Evolutionary conservation across 495 filamentous ascomycete genomes (phyloP).

Genomic region (Achaetomiella virescens): DNA sequence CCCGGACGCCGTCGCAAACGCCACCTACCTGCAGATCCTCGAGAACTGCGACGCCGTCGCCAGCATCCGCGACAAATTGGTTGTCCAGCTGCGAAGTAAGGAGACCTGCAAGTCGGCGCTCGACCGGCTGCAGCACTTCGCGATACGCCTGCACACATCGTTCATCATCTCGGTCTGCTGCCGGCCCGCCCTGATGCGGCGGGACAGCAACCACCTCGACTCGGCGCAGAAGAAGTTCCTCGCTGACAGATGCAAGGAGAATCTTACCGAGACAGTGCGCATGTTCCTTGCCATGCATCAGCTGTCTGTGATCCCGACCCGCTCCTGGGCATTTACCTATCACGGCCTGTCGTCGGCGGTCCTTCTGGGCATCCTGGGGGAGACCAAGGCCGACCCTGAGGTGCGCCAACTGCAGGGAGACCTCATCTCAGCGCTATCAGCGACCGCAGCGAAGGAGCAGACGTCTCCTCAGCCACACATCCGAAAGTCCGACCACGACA

Average conservation of each 20-base stretch:
- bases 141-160: constrained; percentile 48
- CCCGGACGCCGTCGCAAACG: constrained; percentile 41
- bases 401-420: constrained; percentile 51
- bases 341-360: constrained; percentile 60
- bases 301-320: constrained; percentile 56
- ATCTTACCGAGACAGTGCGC: constrained; percentile 58
- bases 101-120: constrained; percentile 49
- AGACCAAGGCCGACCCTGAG: constrained; percentile 51
- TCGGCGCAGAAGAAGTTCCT: constrained; percentile 40
- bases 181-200: constrained; percentile 45
- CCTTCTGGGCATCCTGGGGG: constrained; percentile 57
- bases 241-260: constrained; percentile 53
- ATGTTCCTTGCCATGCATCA: constrained; percentile 65
- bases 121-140: constrained; percentile 50
- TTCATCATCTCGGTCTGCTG: constrained; percentile 52
- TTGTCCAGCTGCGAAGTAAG: constrained; percentile 40
- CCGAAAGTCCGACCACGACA: constrained; percentile 44
- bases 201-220: constrained; percentile 34
- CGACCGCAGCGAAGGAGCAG: constrained; percentile 48
- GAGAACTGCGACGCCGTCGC: constrained; percentile 44
- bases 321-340: constrained; percentile 62
- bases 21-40: constrained; percentile 43
- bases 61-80: constrained; percentile 39
- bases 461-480: constrained; percentile 42
- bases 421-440: constrained; percentile 49